Evolutionary conservation across 345 rosid species (phyloP).

Genomic region (Sisymbrium irio): DNA sequence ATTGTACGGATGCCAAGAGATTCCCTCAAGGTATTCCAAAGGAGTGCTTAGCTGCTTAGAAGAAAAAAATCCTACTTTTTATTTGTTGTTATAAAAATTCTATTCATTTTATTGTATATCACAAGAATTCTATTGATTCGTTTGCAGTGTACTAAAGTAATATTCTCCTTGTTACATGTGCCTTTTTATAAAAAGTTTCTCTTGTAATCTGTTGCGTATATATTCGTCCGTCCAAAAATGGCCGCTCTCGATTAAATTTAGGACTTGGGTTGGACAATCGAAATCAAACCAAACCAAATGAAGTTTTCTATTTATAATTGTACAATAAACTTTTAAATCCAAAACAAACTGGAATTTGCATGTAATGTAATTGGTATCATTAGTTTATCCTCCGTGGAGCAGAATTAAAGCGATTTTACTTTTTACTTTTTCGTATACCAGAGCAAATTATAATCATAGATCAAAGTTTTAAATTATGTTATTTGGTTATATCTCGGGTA

Average conservation of each 20-base stretch:
- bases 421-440: no score
- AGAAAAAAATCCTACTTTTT: not conserved
- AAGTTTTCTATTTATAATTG: not conserved
- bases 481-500: no score
- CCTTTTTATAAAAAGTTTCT: no score
- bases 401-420: no score
- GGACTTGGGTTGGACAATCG: not conserved
- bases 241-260: not conserved
- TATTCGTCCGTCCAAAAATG: not conserved
- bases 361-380: not conserved
- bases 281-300: not conserved
- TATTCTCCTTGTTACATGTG: not conserved
- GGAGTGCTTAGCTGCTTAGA: conserved; percentile 43
- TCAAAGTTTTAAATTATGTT: no score
- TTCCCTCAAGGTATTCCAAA: conserved; percentile 57
- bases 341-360: not conserved
- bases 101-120: conserved; percentile 22
- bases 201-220: no score
- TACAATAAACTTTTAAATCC: not conserved
- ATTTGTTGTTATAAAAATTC: not conserved
- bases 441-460: no score
- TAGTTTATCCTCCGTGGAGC: not conserved
- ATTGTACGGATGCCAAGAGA: conserved; percentile 49
- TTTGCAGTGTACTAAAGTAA: not conserved
- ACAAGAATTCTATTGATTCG: conserved; percentile 19